A percentile compares a stretch with the other conserved stretches of the same genome.
These are phyloP conservation scores for Penicillium egyptiacum DNA, from an alignment of 495 filamentous ascomycete species.

Conservation along the genomic window DNA sequence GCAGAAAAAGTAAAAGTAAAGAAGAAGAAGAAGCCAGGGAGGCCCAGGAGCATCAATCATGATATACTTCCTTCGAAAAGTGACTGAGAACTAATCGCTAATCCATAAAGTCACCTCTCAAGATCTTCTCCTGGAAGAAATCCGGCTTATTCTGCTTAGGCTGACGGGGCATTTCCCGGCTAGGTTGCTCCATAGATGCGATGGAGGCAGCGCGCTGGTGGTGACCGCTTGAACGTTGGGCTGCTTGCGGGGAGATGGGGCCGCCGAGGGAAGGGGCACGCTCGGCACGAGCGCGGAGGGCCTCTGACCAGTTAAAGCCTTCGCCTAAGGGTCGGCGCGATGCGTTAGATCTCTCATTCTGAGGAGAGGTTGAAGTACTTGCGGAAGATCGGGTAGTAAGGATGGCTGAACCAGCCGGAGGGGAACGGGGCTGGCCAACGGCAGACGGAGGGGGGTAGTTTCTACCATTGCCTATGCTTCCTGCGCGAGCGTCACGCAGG, in stretches of 20 bases:
- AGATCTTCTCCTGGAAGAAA: constrained; percentile 90
- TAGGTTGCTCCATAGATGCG: constrained; percentile 65
- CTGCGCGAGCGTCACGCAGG: constrained; percentile 64
- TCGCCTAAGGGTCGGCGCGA: constrained; percentile 67
- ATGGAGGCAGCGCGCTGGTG: constrained; percentile 61
- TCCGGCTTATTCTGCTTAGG: constrained; percentile 74
- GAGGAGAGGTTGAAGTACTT: constrained; percentile 41
- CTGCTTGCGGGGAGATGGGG: constrained; percentile 40
- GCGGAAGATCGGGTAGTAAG: constrained; percentile 34
- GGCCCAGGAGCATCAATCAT: background rate
- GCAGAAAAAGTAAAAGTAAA: background rate
- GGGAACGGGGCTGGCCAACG: constrained; percentile 27
- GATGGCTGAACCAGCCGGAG: constrained; percentile 25
- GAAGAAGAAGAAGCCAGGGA: background rate
- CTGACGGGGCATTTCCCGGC: constrained; percentile 66
- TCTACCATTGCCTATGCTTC: constrained; percentile 50
- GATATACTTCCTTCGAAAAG: constrained; percentile 4
- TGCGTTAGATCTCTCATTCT: constrained; percentile 49
- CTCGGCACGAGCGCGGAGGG: constrained; percentile 84
- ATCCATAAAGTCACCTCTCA: constrained; percentile 98
- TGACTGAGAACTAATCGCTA: constrained; percentile 37
- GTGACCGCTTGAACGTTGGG: constrained; percentile 32
- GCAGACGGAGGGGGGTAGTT: constrained; percentile 35
- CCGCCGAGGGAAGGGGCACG: constrained; percentile 65
- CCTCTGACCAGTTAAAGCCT: constrained; percentile 93